Base-by-base conservation (phyloP, 345 rosid genomes). In the Fremontodendron californicum region DNA sequence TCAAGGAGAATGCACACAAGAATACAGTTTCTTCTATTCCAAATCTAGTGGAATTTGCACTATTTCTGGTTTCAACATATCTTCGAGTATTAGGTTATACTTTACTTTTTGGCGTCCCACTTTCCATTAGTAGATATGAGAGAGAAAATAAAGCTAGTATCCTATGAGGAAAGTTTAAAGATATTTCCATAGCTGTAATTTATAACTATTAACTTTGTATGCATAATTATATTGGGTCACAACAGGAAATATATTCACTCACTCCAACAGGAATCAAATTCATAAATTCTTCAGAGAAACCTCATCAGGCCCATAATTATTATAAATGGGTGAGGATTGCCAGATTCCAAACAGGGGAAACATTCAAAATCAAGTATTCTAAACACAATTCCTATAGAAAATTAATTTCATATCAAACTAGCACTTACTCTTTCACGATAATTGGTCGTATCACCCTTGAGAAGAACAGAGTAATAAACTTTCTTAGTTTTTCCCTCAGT, bases 391-490 rank as follows among this genome's bases (percentile, higher is more conserved):
- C 12, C 8, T 19, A 23, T 2, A 67, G 46, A 6, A 61, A n/a
- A 65, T 65, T 65, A 65, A 65, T 68, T 62, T 62, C 45, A 58
- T 48, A 71, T 63, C 54, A 71, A 65, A 75, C 68, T 1, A 75
- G 63, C 23, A 48, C 74, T 71, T 68, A 74, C 58, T 18, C n/a
- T 29, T 40, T 33, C 81, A 61, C 83, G 88, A 94, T 92, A 86
- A 69, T 92, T 94, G 42, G 86, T 78, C 74, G 78, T 89, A 39
- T 85, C 86, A 64, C 89, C 97, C 84, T 96, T 96, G 80, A 96
- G 89, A 37, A 96, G 91, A 80, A 96, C 99, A 43, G 99, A 96
- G 83, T 91, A 93, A 81, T 86, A 86, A 18, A 55, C 71, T 84
- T 88, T 96, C 79, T 86, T 87, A 62, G 84, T 61, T 77, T 76